These are phyloP conservation scores for Eucalyptus paniculata DNA, from an alignment of 345 rosid genomes.

Conservation along the genomic window DNA sequence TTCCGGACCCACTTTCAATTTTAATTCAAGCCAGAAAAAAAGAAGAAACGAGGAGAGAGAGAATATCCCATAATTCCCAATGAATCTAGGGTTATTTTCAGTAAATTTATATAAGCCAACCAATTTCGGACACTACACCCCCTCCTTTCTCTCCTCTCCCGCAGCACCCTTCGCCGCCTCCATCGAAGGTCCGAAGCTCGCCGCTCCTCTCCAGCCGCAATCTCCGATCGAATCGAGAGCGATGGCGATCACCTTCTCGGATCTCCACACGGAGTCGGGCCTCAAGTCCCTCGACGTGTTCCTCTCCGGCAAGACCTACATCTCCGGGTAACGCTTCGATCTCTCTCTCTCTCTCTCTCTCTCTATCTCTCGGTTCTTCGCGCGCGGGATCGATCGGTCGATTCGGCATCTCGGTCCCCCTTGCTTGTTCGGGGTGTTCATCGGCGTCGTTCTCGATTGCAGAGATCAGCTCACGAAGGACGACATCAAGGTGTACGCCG, in stretches of 20 bases:
- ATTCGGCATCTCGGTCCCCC: background rate
- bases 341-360: too few species aligned
- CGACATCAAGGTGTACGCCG: conserved; percentile 79
- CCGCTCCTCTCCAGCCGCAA: background rate
- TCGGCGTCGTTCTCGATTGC: background rate
- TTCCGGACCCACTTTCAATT: background rate
- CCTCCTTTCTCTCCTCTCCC: background rate
- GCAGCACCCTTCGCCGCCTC: background rate
- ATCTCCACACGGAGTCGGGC: conserved; percentile 83
- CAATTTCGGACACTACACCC: background rate
- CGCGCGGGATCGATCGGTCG: background rate
- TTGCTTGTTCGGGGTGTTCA: background rate
- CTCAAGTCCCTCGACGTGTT: conserved; percentile 63
- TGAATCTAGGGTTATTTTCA: background rate
- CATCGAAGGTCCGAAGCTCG: background rate
- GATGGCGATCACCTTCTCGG: conserved; percentile 78
- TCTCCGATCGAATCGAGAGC: background rate
- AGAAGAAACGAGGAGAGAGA: background rate
- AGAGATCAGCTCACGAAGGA: conserved; percentile 50
- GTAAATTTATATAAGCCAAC: background rate
- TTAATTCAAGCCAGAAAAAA: background rate
- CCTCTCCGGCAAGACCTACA: conserved; percentile 63
- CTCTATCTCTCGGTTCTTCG: background rate
- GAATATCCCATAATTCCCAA: background rate
- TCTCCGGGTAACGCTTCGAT: conserved; percentile 39